Conservation (phyloP, 352 stramenopile species). For the Blastocystis sp. region DNA sequence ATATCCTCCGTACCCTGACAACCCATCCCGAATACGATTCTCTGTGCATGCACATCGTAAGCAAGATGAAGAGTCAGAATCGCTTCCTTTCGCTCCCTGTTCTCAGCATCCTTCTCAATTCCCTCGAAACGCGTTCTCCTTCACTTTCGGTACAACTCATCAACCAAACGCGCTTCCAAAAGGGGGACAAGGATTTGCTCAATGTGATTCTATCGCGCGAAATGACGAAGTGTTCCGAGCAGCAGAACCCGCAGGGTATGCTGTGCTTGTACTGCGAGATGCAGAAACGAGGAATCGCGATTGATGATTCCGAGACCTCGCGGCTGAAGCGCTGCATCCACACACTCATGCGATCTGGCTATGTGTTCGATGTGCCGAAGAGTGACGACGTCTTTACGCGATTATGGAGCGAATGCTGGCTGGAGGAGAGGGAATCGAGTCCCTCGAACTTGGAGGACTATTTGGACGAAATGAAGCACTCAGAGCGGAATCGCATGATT, state of each 20-base stretch:
- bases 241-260: not conserved
- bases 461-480: conserved; percentile 1
- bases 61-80: conserved; percentile 18
- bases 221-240: conserved; percentile 23
- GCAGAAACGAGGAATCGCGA: not conserved
- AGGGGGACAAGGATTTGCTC: conserved; percentile 3
- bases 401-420: not conserved
- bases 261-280: conserved; percentile 29
- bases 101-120: conserved; percentile 36
- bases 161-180: not conserved
- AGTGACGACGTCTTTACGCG: conserved; percentile 26
- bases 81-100: conserved; percentile 9
- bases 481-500: not conserved
- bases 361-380: not conserved
- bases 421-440: not conserved
- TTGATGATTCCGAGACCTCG: not conserved
- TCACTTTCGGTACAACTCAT: not conserved
- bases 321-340: not conserved
- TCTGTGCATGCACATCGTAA: conserved; percentile 4
- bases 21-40: conserved; percentile 40
- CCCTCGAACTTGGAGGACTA: not conserved
- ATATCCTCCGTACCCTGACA: conserved; percentile 26
- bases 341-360: not conserved
- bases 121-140: not conserved
- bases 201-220: conserved; percentile 30